Evolutionary conservation across 1,284 basidiomycete genomes (phyloP), one percentile per base, ranked within the genome.

Genomic region (Malassezia yamatoensis): DNA sequence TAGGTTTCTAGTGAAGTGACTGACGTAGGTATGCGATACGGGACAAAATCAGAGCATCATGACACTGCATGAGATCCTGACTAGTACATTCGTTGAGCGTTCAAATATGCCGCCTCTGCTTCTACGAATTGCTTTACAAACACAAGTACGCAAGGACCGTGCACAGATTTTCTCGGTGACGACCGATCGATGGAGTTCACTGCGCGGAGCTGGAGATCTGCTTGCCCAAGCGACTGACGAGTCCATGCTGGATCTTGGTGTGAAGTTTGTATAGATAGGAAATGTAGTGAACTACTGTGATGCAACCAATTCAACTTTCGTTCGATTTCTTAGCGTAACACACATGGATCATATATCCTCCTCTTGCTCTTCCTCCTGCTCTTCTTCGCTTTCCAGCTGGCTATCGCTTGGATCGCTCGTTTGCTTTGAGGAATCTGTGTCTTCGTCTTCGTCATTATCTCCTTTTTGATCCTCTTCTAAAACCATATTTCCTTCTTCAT

Each of bases 61-160:
- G 76, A 81, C 80, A 0, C 77, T 81, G 47, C 80, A 78, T 61
- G 80, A 81, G 64, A 68, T 81, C 18, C 77, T 76, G 0, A 78
- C 80, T 49, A 78, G 79, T n/a, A 78, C 78, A 47, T 62, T 78
- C 44, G 75, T 76, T 4, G 65, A 77, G 58, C 68, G 65, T 3
- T 73, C 72, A 18, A 74, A 75, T 76, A 46, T 59, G 20, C 58
- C 58, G 16, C 48, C 18, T 1, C 18, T 13, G 13, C 49, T 59
- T 3, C 53, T 54, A 10, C 36, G 49, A 12, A 42, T 37, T 9
- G 53, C 58, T 1, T 37, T 59, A 12, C 24, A 35, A 11, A 24
- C 48, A 5, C 53, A 54, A 13, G 40, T 40, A 9, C 39, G 35
- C 2, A 38, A 44, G 18, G 52, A 48, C 5, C 54, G 58, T 32